Evolutionary conservation across 129 eudicot species (phyloP), one percentile per base, ranked within the genome.

Genomic region (Chrysanthemum lavandulifolium): DNA sequence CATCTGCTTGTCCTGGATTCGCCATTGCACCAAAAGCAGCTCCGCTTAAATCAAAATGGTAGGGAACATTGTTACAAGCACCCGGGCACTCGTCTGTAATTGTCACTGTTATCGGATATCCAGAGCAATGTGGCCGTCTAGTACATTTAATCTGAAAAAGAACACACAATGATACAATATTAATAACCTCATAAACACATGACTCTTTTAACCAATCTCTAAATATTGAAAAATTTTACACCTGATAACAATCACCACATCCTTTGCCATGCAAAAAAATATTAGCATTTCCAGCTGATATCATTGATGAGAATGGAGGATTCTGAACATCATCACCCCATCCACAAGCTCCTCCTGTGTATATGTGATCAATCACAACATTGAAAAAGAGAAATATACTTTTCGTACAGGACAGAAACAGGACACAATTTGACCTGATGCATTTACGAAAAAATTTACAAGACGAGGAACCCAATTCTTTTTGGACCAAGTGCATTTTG

Each of bases 1-100:
- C 69, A 0, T 64, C 53, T 2, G 54, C 80, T 56, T 64, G 80
- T 9, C 80, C 86, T 1, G 74, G 76, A 43, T 7, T 50, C 10
- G 83, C 86, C 86, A 82, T 78, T 60, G 86, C 86, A 27, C 86
- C 86, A 12, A 78, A 82, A 36, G 83, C 82, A 36, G 49, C 3
- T 15, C 86, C 80, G 7, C 86, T 78, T 78, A 78, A 6, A 74
- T 82, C 80, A 68, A 82, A 82, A 69, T 82, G 86, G 13, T 11
- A 74, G 0, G 83, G 83, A 15, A 69, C 88, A 43, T 76, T 29
- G 53, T 76, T 73, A 43, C 84, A 84, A 3, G 76, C 73, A 15
- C 84, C 88, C 0, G 88, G 82, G 18, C 84, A 84, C 58, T 80
- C 78, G 14, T 84, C 80, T 5, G 84, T 76, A 13, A 84, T 76